These are phyloP conservation scores for Stephania japonica DNA, from an alignment of 164 flowering plant genomes.

Conservation along the genomic window DNA sequence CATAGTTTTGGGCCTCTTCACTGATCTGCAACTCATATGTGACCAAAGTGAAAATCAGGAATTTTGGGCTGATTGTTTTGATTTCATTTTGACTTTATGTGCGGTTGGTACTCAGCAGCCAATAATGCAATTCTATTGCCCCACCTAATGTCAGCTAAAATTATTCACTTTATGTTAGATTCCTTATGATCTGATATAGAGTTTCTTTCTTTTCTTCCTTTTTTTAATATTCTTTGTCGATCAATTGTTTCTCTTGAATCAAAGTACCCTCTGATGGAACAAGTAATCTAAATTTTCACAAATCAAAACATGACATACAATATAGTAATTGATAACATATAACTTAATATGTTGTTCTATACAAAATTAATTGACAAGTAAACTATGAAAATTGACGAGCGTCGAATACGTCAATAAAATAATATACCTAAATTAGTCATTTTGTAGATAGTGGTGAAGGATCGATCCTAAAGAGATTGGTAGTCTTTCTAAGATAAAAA, in stretches of 20 bases:
- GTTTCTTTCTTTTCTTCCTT: no score
- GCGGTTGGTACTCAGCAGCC: background rate
- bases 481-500: no score
- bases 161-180: constrained; percentile 2
- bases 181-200: background rate
- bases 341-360: no score
- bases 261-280: background rate
- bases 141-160: background rate
- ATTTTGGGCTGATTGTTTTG: background rate
- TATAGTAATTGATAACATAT: no score
- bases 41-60: background rate
- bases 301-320: no score
- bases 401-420: no score
- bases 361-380: no score
- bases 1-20: constrained; percentile 1
- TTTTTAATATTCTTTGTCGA: background rate
- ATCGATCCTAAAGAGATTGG: no score
- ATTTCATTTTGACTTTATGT: constrained; percentile 1
- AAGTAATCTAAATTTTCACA: no score
- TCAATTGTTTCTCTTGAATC: constrained; percentile 1
- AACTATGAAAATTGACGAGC: no score
- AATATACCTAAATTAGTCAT: no score
- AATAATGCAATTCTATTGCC: background rate
- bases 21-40: constrained; percentile 2
- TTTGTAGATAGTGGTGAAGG: no score